These are phyloP conservation scores for Penicillium aurantiogriseum DNA, from an alignment of 2,329 filamentous ascomycete genomes.

Conservation along the genomic window DNA sequence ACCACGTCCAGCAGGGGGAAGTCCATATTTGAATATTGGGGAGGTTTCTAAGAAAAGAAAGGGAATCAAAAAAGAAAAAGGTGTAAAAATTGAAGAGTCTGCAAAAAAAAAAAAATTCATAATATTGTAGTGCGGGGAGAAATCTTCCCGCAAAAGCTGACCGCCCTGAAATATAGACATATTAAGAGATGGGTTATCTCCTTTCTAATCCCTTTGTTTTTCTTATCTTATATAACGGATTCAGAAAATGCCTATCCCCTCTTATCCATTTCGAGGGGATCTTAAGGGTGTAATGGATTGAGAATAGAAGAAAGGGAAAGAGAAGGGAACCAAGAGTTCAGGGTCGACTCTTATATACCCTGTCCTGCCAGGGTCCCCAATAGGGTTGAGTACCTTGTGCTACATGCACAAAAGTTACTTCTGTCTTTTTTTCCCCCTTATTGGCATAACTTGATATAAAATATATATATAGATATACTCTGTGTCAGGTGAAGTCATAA, in stretches of 20 bases:
- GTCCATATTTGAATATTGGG: slow-evolving; percentile 46
- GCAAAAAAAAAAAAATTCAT: not conserved
- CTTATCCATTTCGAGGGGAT: not conserved
- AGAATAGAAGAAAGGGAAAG: no score
- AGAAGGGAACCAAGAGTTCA: not conserved
- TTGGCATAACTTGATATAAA: not conserved
- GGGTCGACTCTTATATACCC: slow-evolving; percentile 12
- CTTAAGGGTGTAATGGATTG: not conserved
- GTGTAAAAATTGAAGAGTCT: slow-evolving; percentile 14
- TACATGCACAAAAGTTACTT: not conserved
- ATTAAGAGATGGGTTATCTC: no score
- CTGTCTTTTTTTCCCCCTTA: not conserved
- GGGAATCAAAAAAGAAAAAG: not conserved
- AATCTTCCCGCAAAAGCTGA: slow-evolving; percentile 19
- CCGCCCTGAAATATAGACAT: not conserved
- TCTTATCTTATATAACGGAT: not conserved
- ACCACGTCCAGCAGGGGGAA: slow-evolving; percentile 48
- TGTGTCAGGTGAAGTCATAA: slow-evolving; percentile 74
- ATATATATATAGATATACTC: not conserved
- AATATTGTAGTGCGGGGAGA: slow-evolving; percentile 25
- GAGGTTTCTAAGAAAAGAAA: not conserved
- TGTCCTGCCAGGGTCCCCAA: slow-evolving; percentile 24
- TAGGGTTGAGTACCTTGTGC: slow-evolving; percentile 23
- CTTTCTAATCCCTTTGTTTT: not conserved
- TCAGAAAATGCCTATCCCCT: not conserved